Percentiles rank a stretch among this genome's conserved stretches.
Evolutionary conservation across 2,329 filamentous ascomycete species (phyloP).

Genomic region (Nothomitra cinnamomea): DNA sequence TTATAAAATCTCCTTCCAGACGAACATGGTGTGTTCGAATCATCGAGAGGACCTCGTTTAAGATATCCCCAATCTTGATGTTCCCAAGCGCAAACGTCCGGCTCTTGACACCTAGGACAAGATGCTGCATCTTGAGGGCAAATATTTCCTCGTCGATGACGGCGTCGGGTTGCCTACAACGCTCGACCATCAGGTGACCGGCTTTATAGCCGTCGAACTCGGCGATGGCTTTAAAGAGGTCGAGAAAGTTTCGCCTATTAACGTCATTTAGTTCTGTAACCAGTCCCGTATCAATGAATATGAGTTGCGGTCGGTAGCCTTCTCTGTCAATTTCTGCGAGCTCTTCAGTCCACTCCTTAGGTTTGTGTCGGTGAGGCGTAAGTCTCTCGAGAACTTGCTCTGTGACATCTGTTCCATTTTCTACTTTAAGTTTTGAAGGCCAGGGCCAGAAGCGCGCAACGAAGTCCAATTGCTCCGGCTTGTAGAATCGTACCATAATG

Average conservation of each 20-base stretch:
- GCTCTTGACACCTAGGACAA: conserved; percentile 80
- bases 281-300: conserved; percentile 93
- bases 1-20: conserved; percentile 93
- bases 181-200: conserved; percentile 87
- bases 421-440: conserved; percentile 11
- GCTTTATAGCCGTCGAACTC: conserved; percentile 96
- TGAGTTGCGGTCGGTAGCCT: conserved; percentile 81
- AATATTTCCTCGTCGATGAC: conserved; percentile 85
- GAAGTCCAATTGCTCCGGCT: conserved; percentile 55
- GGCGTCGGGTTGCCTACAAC: conserved; percentile 79
- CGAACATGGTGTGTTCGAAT: conserved; percentile 83
- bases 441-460: conserved; percentile 24
- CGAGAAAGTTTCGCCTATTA: conserved; percentile 82
- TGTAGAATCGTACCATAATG: conserved; percentile 98
- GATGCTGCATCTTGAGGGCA: conserved; percentile 89
- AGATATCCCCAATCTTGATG: conserved; percentile 88
- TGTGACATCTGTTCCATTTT: conserved; percentile 54
- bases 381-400: conserved; percentile 72
- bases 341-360: conserved; percentile 54
- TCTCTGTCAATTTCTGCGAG: conserved; percentile 65
- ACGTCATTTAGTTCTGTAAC: conserved; percentile 81
- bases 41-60: conserved; percentile 82
- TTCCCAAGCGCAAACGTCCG: conserved; percentile 82
- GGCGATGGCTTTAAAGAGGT: conserved; percentile 86
- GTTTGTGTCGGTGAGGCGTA: conserved; percentile 52